These are phyloP conservation scores for Ceratocystis ficicola DNA, from an alignment of 2,329 filamentous ascomycete species.

Conservation along the genomic window DNA sequence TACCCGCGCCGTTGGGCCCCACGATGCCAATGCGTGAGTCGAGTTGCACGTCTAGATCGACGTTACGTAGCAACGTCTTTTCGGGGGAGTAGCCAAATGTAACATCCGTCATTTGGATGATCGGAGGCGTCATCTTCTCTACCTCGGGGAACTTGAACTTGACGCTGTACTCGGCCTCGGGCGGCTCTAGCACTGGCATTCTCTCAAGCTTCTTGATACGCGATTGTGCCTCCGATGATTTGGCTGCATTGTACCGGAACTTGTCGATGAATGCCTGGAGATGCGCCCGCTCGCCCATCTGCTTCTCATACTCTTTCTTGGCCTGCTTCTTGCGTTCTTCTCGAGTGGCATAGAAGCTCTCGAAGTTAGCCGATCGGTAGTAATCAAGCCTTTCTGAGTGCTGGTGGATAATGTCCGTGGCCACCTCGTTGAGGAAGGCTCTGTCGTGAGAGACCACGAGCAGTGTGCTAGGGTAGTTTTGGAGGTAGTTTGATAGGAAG, in stretches of 20 bases:
- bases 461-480: constrained; percentile 85
- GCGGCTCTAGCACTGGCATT: constrained; percentile 83
- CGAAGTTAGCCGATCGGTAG: constrained; percentile 95
- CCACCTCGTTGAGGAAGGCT: constrained; percentile 96
- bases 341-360: constrained; percentile 92
- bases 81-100: constrained; percentile 78
- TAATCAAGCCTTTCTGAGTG: constrained; percentile 96
- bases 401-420: constrained; percentile 98
- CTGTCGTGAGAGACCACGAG: constrained; percentile 97
- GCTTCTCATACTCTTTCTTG: constrained; percentile 95
- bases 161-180: constrained; percentile 88
- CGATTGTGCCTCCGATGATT: constrained; percentile 95
- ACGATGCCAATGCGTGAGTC: constrained; percentile 98
- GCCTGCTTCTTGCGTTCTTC: constrained; percentile 95
- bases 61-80: constrained; percentile 66
- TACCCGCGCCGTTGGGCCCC: constrained; percentile 97
- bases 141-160: constrained; percentile 97
- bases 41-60: constrained; percentile 92
- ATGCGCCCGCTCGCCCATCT: constrained; percentile 88
- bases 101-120: constrained; percentile 92
- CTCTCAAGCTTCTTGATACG: constrained; percentile 98
- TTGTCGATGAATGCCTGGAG: constrained; percentile 98
- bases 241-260: constrained; percentile 97
- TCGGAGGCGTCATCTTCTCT: constrained; percentile 92
- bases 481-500: constrained; percentile 91